phyloP scores from a whole-genome alignment of 371 early-diverging fungal species.

The Circinella umbellata region DNA sequence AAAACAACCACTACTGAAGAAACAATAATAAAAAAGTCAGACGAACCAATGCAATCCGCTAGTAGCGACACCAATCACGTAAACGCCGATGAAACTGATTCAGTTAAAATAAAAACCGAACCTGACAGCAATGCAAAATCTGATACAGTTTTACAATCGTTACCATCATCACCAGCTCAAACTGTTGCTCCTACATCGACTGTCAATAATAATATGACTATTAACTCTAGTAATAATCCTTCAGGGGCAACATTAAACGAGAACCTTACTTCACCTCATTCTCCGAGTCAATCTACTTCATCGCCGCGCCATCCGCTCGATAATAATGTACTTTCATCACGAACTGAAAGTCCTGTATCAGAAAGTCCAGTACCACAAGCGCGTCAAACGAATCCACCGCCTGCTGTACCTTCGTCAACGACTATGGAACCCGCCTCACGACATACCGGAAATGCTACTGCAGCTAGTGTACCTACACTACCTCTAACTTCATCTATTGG shows the following conservation, averaged over 20 bases:
- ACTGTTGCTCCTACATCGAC: not conserved
- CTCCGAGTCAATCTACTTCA: conserved; percentile 6
- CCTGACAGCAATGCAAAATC: conserved; percentile 4
- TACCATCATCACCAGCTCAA: not conserved
- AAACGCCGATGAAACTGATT: not conserved
- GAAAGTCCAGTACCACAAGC: not conserved
- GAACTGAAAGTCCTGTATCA: not conserved
- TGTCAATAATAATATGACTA: not conserved
- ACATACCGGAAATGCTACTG: too few species aligned
- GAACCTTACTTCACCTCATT: not conserved
- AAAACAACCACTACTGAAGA: not conserved
- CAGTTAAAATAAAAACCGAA: not conserved
- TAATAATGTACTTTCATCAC: not conserved
- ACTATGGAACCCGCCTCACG: too few species aligned
- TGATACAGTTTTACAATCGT: not conserved
- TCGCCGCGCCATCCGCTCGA: conserved; percentile 8
- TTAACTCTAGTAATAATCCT: not conserved
- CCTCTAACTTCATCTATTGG: too few species aligned
- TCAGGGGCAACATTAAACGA: conserved; percentile 1
- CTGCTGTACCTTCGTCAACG: too few species aligned
- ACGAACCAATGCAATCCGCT: not conserved
- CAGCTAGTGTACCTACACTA: too few species aligned
- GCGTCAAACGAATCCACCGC: too few species aligned
- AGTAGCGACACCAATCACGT: not conserved
- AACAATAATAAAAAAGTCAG: not conserved